Evolutionary conservation across 495 filamentous ascomycete species (phyloP).

Genomic region (Hypoxylon fragiforme): DNA sequence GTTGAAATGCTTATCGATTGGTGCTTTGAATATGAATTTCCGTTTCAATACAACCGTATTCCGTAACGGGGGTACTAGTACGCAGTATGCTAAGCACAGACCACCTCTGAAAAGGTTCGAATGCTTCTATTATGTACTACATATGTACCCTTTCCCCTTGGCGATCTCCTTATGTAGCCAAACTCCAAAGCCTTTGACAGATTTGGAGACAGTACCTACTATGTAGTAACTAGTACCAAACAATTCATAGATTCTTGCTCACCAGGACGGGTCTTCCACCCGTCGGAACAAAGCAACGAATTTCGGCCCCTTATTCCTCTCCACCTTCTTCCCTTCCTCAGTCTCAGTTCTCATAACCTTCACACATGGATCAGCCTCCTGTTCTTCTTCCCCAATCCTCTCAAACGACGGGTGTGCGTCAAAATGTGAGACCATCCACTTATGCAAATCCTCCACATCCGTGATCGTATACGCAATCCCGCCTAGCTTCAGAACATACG

Average conservation of each 20-base stretch:
- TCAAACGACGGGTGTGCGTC: conserved; percentile 69
- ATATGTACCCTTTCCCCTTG: too few relatives aligned
- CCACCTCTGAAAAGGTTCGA: not conserved
- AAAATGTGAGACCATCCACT: conserved; percentile 90
- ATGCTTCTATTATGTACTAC: not conserved
- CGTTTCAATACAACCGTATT: not conserved
- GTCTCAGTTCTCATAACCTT: conserved; percentile 81
- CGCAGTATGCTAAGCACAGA: too few relatives aligned
- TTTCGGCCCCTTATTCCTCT: conserved; percentile 84
- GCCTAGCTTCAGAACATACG: conserved; percentile 79
- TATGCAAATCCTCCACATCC: conserved; percentile 90
- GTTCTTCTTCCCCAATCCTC: conserved; percentile 64
- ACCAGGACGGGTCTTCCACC: conserved; percentile 77
- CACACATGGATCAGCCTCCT: conserved; percentile 75
- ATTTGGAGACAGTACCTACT: too few relatives aligned
- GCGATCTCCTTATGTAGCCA: too few relatives aligned
- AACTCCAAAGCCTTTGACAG: too few relatives aligned
- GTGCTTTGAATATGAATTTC: not conserved
- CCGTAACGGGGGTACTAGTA: not conserved
- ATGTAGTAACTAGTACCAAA: too few relatives aligned
- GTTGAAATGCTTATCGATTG: conserved; percentile 26
- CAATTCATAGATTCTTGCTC: too few relatives aligned
- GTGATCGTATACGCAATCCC: conserved; percentile 94
- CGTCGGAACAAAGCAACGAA: conserved; percentile 84
- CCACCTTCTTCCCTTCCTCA: conserved; percentile 97